Percentiles rank a stretch among this genome's conserved stretches.
Conservation (phyloP, 768 basidiomycete genomes). For the Lactifluus hygrophoroides region DNA sequence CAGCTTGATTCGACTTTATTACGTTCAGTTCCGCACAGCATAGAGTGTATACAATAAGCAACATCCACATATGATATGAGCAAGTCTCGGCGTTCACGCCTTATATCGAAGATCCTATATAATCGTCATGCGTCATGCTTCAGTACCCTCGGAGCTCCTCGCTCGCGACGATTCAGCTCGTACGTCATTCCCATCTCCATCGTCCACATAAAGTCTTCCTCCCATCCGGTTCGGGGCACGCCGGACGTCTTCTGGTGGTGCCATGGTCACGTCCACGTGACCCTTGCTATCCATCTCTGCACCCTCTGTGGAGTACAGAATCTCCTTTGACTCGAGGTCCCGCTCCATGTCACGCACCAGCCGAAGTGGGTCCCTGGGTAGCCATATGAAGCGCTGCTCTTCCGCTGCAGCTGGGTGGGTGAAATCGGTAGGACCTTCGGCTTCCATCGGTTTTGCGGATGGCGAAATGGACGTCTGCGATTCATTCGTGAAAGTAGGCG, state of each 20-base stretch:
- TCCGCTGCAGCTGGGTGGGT: constrained; percentile 75
- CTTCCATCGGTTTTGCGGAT: constrained; percentile 25
- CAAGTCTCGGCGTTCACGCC: no score
- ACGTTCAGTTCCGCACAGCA: no score
- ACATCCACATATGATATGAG: no score
- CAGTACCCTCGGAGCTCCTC: background rate
- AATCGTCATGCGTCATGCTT: background rate
- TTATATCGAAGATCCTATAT: no score
- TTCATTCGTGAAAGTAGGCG: constrained; percentile 6
- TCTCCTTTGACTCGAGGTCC: constrained; percentile 42
- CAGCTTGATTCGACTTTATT: no score
- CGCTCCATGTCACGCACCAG: constrained; percentile 55
- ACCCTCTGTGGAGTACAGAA: constrained; percentile 40
- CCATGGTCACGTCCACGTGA: constrained; percentile 41
- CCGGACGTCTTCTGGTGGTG: constrained; percentile 32
- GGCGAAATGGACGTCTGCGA: constrained; percentile 10
- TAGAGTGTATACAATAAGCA: no score
- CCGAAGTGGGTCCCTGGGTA: constrained; percentile 67
- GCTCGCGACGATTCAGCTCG: background rate
- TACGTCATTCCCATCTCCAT: background rate
- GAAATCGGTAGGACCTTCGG: constrained; percentile 44
- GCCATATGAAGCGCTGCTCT: constrained; percentile 76
- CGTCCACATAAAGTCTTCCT: background rate
- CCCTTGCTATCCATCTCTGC: constrained; percentile 58
- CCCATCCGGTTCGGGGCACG: background rate